These are phyloP conservation scores for Arthroderma sp. DNA, from an alignment of 2,329 filamentous ascomycete genomes.

Conservation along the genomic window DNA sequence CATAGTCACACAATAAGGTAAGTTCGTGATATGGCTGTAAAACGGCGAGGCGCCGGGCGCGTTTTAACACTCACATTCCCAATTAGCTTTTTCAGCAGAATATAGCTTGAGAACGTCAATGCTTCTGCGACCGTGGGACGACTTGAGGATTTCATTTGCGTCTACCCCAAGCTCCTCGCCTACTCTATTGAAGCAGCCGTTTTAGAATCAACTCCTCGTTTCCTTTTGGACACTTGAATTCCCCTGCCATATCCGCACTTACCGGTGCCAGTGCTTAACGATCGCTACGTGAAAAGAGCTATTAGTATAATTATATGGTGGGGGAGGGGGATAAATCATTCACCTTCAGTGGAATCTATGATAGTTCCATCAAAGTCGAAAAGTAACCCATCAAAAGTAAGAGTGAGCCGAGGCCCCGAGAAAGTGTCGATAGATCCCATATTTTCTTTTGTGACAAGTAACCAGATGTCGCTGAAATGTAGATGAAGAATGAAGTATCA, in stretches of 20 bases:
- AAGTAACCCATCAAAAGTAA: conserved; percentile 31
- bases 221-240: not conserved
- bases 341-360: conserved; percentile 34
- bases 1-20: not conserved
- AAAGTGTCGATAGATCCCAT: conserved; percentile 19
- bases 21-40: not conserved
- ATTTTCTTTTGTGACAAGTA: not conserved
- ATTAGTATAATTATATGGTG: conserved; percentile 12
- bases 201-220: not conserved
- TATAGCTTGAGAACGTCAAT: conserved; percentile 75
- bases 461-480: no score
- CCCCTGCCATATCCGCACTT: conserved; percentile 16
- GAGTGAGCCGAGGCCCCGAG: conserved; percentile 26
- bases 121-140: conserved; percentile 77
- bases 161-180: conserved; percentile 73
- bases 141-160: conserved; percentile 72
- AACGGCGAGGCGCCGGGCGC: not conserved
- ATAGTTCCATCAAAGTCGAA: conserved; percentile 38
- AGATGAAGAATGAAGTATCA: no score
- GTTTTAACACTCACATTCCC: conserved; percentile 59
- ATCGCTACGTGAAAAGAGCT: conserved; percentile 38
- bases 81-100: conserved; percentile 73
- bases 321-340: not conserved
- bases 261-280: conserved; percentile 51
- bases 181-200: conserved; percentile 19